A percentile compares a stretch with the other conserved stretches of the same genome.
phyloP scores from a whole-genome alignment of 495 filamentous ascomycete genomes.

The Zalerion maritima region DNA sequence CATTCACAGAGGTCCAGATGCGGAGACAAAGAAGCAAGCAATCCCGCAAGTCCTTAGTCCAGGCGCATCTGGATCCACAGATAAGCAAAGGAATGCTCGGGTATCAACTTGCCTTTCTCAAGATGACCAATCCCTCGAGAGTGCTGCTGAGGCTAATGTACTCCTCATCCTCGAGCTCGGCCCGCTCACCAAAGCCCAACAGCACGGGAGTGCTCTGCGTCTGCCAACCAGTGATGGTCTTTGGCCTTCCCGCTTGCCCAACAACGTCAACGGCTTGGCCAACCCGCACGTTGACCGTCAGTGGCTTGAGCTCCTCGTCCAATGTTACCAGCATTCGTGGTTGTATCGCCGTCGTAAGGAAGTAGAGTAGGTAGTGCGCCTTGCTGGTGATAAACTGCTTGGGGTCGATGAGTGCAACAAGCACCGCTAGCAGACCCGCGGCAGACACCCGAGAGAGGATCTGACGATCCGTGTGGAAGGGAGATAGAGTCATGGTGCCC shows the following conservation, averaged over 20 bases:
- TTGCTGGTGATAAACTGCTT: conserved; percentile 85
- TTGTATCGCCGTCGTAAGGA: conserved; percentile 93
- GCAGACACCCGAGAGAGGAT: conserved; percentile 84
- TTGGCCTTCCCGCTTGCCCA: conserved; percentile 88
- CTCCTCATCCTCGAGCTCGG: conserved; percentile 94
- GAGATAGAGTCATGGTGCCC: conserved; percentile 85
- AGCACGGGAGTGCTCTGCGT: conserved; percentile 96
- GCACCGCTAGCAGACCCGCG: conserved; percentile 76
- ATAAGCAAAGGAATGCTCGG: neutral
- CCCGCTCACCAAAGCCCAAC: conserved; percentile 81
- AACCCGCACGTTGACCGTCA: conserved; percentile 91
- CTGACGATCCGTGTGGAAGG: conserved; percentile 96
- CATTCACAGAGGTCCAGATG: too few species aligned
- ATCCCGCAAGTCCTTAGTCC: too few species aligned
- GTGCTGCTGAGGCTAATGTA: conserved; percentile 83
- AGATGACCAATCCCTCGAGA: conserved; percentile 86
- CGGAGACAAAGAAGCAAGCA: too few species aligned
- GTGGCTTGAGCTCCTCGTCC: conserved; percentile 82
- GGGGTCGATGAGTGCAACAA: conserved; percentile 84
- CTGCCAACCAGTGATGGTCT: conserved; percentile 99
- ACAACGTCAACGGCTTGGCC: conserved; percentile 98
- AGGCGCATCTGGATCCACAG: too few species aligned
- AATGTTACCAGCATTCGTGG: conserved; percentile 92
- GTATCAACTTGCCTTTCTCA: conserved; percentile 65
- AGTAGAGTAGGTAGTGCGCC: conserved; percentile 93